phyloP scores from a whole-genome alignment of 352 stramenopile species.

The Phytophthora kernoviae region DNA sequence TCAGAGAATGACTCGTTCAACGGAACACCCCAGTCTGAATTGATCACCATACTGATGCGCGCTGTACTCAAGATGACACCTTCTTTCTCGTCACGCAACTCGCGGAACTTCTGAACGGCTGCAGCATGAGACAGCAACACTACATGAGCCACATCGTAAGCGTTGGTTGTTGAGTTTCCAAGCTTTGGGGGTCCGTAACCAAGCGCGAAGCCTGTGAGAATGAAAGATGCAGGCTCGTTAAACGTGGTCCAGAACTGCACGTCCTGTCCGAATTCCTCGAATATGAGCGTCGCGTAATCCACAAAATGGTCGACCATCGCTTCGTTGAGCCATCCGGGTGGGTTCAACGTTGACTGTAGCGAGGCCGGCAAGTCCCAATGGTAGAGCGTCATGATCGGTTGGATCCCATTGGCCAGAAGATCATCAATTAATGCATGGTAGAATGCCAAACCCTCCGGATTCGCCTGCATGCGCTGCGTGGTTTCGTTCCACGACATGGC shows the following conservation, averaged over 20 bases:
- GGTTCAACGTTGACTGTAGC: conserved; percentile 80
- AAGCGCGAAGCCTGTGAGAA: conserved; percentile 86
- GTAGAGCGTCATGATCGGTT: conserved; percentile 93
- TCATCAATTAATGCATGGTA: conserved; percentile 92
- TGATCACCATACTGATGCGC: conserved; percentile 92
- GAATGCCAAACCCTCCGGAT: conserved; percentile 90
- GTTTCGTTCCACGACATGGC: conserved; percentile 83
- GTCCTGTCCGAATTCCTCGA: conserved; percentile 88
- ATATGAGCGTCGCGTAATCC: conserved; percentile 91
- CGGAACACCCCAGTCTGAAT: conserved; percentile 77
- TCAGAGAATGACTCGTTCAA: conserved; percentile 58
- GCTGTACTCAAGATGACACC: conserved; percentile 33
- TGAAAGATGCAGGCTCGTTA: conserved; percentile 91
- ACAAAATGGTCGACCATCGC: conserved; percentile 68
- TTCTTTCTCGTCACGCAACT: conserved; percentile 21
- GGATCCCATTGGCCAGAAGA: conserved; percentile 75
- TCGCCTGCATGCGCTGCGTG: conserved; percentile 53
- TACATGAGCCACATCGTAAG: conserved; percentile 74
- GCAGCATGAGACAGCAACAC: conserved; percentile 91
- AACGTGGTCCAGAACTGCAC: conserved; percentile 95
- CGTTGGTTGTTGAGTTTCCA: conserved; percentile 44
- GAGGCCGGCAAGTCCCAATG: conserved; percentile 95
- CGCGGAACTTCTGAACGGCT: conserved; percentile 82
- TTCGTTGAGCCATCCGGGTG: conserved; percentile 70
- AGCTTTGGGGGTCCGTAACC: conserved; percentile 51